Evolutionary conservation across 2,329 filamentous ascomycete genomes (phyloP).

Genomic region (Penicillium sp.): DNA sequence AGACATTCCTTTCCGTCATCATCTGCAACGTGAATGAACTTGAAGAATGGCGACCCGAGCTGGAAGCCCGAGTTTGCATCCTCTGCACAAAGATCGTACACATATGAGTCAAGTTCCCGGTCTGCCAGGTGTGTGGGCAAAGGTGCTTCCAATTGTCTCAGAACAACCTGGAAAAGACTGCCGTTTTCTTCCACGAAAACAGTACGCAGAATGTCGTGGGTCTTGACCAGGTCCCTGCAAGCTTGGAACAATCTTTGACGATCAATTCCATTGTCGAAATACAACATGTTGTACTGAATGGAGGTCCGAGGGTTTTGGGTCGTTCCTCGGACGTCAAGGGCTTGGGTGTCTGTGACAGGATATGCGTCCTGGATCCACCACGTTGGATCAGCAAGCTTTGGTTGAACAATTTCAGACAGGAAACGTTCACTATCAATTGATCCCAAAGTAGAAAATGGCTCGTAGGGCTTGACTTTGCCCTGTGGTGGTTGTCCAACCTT

Average conservation of each 20-base stretch:
- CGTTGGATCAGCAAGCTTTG: slow-evolving; percentile 50
- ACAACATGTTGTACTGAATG: slow-evolving; percentile 64
- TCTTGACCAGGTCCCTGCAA: slow-evolving; percentile 52
- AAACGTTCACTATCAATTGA: slow-evolving; percentile 43
- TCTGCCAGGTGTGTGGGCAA: slow-evolving; percentile 53
- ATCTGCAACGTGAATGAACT: slow-evolving; percentile 53
- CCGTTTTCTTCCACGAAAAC: slow-evolving; percentile 60
- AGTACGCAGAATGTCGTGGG: slow-evolving; percentile 65
- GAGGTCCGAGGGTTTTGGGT: slow-evolving; percentile 62
- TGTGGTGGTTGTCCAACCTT: slow-evolving; percentile 38
- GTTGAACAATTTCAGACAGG: slow-evolving; percentile 49
- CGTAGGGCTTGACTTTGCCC: slow-evolving; percentile 30
- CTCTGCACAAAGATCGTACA: slow-evolving; percentile 51
- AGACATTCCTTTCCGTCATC: slow-evolving; percentile 41
- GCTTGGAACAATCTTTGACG: slow-evolving; percentile 45
- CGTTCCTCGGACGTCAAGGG: slow-evolving; percentile 61
- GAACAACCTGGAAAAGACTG: slow-evolving; percentile 56
- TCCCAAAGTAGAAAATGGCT: slow-evolving; percentile 56
- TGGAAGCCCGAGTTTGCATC: slow-evolving; percentile 57
- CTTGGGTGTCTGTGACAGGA: slow-evolving; percentile 61
- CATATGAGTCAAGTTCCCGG: slow-evolving; percentile 50
- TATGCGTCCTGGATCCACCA: slow-evolving; percentile 59
- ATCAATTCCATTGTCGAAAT: slow-evolving; percentile 56
- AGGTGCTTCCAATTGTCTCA: slow-evolving; percentile 52
- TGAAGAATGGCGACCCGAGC: slow-evolving; percentile 60